Base-by-base conservation (phyloP, 495 filamentous ascomycete genomes). In the Oidiodendron maius region DNA sequence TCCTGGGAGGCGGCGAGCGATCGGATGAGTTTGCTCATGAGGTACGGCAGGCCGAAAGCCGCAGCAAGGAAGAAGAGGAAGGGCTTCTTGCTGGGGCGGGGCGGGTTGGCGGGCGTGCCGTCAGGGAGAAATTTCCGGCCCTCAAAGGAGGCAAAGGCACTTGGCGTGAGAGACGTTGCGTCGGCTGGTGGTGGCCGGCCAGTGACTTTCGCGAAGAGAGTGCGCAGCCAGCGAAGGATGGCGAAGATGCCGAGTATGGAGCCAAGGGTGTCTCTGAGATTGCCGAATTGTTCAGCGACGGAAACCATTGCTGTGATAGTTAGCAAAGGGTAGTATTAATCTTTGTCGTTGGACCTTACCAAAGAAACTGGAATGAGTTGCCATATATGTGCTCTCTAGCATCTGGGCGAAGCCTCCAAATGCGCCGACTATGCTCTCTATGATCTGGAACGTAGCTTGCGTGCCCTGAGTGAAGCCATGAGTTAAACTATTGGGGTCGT, bases 381-480 rank as follows among this genome's bases (percentile, higher is more conserved):
- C 93, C 94, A 99, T 97, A 59, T 95, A 99, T 10, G 94, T 97
- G 66, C 91, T 96, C 69, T 99, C 93, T 10, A 99, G 76, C 94
- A 99, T 97, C 74, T 99, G 94, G 15, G 94, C 91, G 62, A 99
- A 96, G 2, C 94, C 94, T 23, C 91, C 88, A 67, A 93, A 96
- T 13, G 94, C 91, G n/a, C 88, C 85, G n/a, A 97, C 93, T 36
- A 99, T 86, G 53, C 89, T 93, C 70, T 99, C 94, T 34, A 99
- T 89, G 74, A 97, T 87, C 75, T 97, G 93, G 61, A 99, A 99
- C 1, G 94, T 97, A n/a, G 91, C 86, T 56, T 91, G 87, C 1
- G 94, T 99, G 67, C 82, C 91, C 60, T 90, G 88, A 58, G 77
- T 83, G 70, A 97, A 95, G 16, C 84, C 83, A 60, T 91, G 84